These are phyloP conservation scores for Emericellopsis cladophorae DNA, from an alignment of 2,329 filamentous ascomycete species.

Conservation along the genomic window DNA sequence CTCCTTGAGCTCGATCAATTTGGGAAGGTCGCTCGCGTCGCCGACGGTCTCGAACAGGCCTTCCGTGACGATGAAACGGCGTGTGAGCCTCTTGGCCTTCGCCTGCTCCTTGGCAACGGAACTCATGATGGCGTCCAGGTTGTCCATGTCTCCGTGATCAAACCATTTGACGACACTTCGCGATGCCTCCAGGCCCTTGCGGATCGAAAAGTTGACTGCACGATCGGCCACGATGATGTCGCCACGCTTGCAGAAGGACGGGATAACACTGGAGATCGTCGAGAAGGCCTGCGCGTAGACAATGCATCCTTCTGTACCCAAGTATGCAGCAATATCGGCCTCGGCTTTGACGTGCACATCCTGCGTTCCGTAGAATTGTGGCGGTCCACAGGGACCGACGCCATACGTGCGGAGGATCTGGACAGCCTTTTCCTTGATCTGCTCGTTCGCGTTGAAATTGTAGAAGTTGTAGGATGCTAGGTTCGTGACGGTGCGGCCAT, in stretches of 20 bases:
- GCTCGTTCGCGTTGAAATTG: conserved; percentile 88
- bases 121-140: conserved; percentile 74
- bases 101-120: conserved; percentile 81
- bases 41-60: conserved; percentile 86
- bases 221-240: conserved; percentile 95
- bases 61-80: conserved; percentile 92
- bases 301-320: conserved; percentile 82
- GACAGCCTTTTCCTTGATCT: conserved; percentile 89
- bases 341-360: conserved; percentile 98
- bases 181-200: conserved; percentile 87
- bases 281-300: conserved; percentile 95
- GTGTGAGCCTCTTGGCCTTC: conserved; percentile 72
- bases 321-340: conserved; percentile 78
- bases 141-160: conserved; percentile 91
- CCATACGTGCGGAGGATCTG: conserved; percentile 89
- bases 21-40: conserved; percentile 74
- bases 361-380: conserved; percentile 96
- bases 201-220: conserved; percentile 84
- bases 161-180: conserved; percentile 88
- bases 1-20: conserved; percentile 83
- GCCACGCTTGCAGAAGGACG: conserved; percentile 90
- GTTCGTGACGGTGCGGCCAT: conserved; percentile 83
- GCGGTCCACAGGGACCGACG: conserved; percentile 90
- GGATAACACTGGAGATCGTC: conserved; percentile 93
- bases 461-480: conserved; percentile 95